Conservation (phyloP, 805 yeast species). For the Candida boleticola region DNA sequence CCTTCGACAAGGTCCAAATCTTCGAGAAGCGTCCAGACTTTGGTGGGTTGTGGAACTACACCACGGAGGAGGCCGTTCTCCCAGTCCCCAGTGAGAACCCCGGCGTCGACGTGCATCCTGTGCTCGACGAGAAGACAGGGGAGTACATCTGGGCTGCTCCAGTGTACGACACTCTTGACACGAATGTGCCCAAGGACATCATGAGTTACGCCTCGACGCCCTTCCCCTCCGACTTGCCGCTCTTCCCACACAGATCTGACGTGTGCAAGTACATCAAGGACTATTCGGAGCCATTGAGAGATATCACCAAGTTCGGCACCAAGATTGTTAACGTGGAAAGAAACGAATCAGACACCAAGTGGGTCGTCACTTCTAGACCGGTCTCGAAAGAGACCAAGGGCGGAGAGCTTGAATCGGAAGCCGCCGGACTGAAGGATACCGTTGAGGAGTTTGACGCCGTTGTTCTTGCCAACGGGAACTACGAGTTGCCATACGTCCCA, state of each 20-base stretch:
- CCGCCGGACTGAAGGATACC: slow-evolving; percentile 7
- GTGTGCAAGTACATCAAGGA: slow-evolving; percentile 58
- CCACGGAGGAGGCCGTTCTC: slow-evolving; percentile 24
- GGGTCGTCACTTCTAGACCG: slow-evolving; percentile 43
- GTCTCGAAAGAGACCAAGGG: slow-evolving; percentile 30
- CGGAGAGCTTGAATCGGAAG: slow-evolving; percentile 12
- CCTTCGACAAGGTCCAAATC: slow-evolving; percentile 46
- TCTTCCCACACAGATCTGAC: slow-evolving; percentile 59
- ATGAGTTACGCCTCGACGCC: slow-evolving; percentile 53
- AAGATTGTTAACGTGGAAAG: slow-evolving; percentile 43
- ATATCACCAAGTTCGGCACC: slow-evolving; percentile 43
- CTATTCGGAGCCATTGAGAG: slow-evolving; percentile 48
- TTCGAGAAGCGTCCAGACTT: slow-evolving; percentile 56
- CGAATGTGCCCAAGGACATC: slow-evolving; percentile 61
- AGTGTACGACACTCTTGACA: slow-evolving; percentile 64
- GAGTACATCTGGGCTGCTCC: slow-evolving; percentile 33
- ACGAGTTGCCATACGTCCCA: slow-evolving; percentile 35
- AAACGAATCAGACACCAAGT: slow-evolving; percentile 21
- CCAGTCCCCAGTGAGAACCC: slow-evolving; percentile 21
- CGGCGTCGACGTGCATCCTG: slow-evolving; percentile 12
- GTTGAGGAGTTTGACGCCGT: slow-evolving; percentile 32
- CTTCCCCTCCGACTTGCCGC: slow-evolving; percentile 29
- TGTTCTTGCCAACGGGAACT: slow-evolving; percentile 39
- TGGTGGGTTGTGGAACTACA: slow-evolving; percentile 85
- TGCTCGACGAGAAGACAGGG: slow-evolving; percentile 9